Evolutionary conservation across 768 basidiomycete genomes (phyloP).

Genomic region (Trametes coccinea): DNA sequence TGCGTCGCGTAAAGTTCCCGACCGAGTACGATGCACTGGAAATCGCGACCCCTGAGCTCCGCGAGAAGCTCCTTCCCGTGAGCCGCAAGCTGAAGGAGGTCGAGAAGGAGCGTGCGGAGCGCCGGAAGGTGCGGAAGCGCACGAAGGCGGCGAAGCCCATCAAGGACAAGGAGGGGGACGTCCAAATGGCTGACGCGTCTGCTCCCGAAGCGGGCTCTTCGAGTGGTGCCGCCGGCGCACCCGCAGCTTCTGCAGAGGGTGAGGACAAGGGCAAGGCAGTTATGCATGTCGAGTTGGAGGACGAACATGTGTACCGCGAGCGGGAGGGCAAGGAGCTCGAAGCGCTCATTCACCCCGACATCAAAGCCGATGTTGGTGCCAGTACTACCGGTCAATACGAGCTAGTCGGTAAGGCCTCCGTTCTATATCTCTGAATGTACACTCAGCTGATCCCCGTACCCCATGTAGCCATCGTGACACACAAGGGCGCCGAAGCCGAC

Average conservation of each 20-base stretch:
- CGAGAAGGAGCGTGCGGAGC: slow-evolving; percentile 81
- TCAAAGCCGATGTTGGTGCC: slow-evolving; percentile 69
- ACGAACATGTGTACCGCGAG: slow-evolving; percentile 62
- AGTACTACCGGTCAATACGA: slow-evolving; percentile 88
- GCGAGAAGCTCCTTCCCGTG: slow-evolving; percentile 67
- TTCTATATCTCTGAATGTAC: neutral
- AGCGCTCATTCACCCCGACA: slow-evolving; percentile 58
- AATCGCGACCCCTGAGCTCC: slow-evolving; percentile 77
- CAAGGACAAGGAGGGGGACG: slow-evolving; percentile 37
- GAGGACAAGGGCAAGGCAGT: slow-evolving; percentile 32
- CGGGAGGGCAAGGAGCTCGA: slow-evolving; percentile 69
- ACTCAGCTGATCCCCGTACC: too few relatives aligned
- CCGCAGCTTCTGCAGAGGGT: slow-evolving; percentile 23
- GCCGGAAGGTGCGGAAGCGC: slow-evolving; percentile 77
- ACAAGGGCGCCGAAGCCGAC: slow-evolving; percentile 95
- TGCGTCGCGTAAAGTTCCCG: slow-evolving; percentile 91
- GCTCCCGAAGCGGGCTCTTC: slow-evolving; percentile 26
- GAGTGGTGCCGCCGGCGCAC: slow-evolving; percentile 19
- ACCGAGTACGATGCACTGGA: slow-evolving; percentile 86
- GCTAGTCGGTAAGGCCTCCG: slow-evolving; percentile 67
- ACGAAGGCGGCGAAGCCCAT: slow-evolving; percentile 49
- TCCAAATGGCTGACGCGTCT: slow-evolving; percentile 48
- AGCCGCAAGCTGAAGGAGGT: slow-evolving; percentile 74
- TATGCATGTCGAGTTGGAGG: slow-evolving; percentile 52
- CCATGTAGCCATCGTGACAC: slow-evolving; percentile 80